Evolutionary conservation across 805 yeast species (phyloP).

Genomic region (Torulaspora maleeae): DNA sequence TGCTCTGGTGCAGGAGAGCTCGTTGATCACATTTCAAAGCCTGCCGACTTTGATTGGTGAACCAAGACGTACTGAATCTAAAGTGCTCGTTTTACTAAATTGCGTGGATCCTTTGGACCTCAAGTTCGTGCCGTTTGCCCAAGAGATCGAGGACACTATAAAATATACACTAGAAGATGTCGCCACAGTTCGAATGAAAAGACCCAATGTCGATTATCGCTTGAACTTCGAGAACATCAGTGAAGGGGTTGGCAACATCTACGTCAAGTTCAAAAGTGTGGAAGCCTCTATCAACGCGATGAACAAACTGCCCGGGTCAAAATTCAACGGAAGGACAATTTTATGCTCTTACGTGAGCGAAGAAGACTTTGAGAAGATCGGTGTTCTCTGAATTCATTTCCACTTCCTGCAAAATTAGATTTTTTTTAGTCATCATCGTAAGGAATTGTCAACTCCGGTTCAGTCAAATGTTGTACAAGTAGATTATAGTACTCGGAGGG

Average conservation of each 20-base stretch:
- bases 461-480: slow-evolving; percentile 32
- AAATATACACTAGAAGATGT: slow-evolving; percentile 38
- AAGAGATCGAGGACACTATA: slow-evolving; percentile 52
- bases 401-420: not conserved
- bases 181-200: slow-evolving; percentile 54
- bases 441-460: slow-evolving; percentile 18
- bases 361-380: slow-evolving; percentile 47
- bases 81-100: slow-evolving; percentile 63
- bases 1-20: slow-evolving; percentile 18
- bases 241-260: slow-evolving; percentile 68
- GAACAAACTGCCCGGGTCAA: slow-evolving; percentile 55
- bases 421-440: slow-evolving; percentile 9
- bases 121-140: slow-evolving; percentile 44
- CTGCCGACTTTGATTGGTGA: slow-evolving; percentile 37
- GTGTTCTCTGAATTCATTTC: slow-evolving; percentile 20
- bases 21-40: slow-evolving; percentile 34
- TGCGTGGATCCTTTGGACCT: slow-evolving; percentile 62
- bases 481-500: slow-evolving; percentile 55
- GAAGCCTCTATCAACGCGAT: slow-evolving; percentile 54
- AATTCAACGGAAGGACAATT: slow-evolving; percentile 64
- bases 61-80: slow-evolving; percentile 28
- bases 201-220: slow-evolving; percentile 43
- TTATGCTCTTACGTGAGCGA: slow-evolving; percentile 60
- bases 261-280: slow-evolving; percentile 53
- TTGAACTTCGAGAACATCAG: slow-evolving; percentile 43